These are phyloP conservation scores for Ceratobasidium sp. DNA, from an alignment of 1,284 basidiomycete genomes.

Conservation along the genomic window DNA sequence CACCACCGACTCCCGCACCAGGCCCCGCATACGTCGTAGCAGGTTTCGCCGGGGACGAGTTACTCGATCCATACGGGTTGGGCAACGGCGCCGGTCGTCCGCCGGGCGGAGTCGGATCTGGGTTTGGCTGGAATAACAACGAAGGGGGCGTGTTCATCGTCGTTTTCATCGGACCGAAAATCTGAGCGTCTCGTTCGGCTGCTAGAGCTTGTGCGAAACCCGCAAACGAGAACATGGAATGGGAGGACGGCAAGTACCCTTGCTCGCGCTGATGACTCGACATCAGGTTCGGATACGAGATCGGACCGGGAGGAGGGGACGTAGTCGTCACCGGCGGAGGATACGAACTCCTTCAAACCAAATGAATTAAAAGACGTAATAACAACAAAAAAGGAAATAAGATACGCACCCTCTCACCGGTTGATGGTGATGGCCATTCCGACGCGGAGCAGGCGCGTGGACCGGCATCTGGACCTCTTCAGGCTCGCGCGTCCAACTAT, in stretches of 20 bases:
- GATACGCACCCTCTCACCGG: constrained; percentile 37
- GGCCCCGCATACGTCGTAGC: constrained; percentile 3
- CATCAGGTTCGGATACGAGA: constrained; percentile 63
- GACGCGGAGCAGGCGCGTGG: constrained; percentile 25
- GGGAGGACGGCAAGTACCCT: constrained; percentile 73
- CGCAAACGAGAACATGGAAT: constrained; percentile 65
- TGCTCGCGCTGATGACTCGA: constrained; percentile 76
- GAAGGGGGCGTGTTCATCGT: constrained; percentile 50
- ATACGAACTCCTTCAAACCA: constrained; percentile 25
- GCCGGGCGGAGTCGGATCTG: constrained; percentile 48
- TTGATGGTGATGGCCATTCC: constrained; percentile 1
- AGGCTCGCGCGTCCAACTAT: constrained; percentile 34
- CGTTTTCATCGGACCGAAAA: constrained; percentile 51
- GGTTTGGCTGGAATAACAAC: constrained; percentile 52
- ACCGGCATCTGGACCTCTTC: constrained; percentile 26
- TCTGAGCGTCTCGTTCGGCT: constrained; percentile 51
- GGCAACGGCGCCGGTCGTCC: constrained; percentile 52
- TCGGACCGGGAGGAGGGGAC: constrained; percentile 36
- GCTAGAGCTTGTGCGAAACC: constrained; percentile 30
- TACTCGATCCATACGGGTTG: constrained; percentile 50
- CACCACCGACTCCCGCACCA: neutral
- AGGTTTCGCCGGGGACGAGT: constrained; percentile 50
- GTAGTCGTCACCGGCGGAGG: constrained; percentile 41
- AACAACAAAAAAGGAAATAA: neutral
- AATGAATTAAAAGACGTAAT: neutral